These are phyloP conservation scores for Metschnikowia henanensis DNA, from an alignment of 805 yeast species.

Conservation along the genomic window DNA sequence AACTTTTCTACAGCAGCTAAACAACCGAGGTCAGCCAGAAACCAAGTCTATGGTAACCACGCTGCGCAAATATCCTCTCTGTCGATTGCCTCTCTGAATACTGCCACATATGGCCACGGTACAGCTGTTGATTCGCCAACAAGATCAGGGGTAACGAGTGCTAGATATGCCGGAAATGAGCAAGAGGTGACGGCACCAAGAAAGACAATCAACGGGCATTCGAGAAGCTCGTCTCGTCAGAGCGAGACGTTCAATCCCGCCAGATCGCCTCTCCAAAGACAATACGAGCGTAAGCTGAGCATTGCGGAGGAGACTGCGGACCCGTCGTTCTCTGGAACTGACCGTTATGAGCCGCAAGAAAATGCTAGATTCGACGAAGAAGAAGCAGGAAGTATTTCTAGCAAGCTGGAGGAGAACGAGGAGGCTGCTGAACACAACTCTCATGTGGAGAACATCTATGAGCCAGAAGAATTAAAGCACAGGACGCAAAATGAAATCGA, in stretches of 20 bases:
- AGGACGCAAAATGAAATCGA: background rate
- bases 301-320: background rate
- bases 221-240: constrained; percentile 13
- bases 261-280: background rate
- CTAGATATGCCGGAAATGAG: background rate
- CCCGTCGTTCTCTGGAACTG: background rate
- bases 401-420: background rate
- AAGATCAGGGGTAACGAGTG: background rate
- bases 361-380: background rate
- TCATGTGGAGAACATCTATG: background rate
- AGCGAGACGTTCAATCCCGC: constrained; percentile 4
- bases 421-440: background rate
- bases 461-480: background rate
- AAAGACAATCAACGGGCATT: constrained; percentile 9
- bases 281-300: background rate
- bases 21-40: constrained; percentile 1
- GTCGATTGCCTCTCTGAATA: constrained; percentile 21
- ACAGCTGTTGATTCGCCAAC: background rate
- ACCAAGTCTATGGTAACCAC: constrained; percentile 10
- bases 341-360: background rate
- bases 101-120: background rate
- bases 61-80: constrained; percentile 20
- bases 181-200: background rate
- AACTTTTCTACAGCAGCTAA: background rate
- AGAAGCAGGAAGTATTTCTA: background rate